These are phyloP conservation scores for Rauvolfia tetraphylla DNA, from an alignment of 257 asterid genomes.

Conservation along the genomic window DNA sequence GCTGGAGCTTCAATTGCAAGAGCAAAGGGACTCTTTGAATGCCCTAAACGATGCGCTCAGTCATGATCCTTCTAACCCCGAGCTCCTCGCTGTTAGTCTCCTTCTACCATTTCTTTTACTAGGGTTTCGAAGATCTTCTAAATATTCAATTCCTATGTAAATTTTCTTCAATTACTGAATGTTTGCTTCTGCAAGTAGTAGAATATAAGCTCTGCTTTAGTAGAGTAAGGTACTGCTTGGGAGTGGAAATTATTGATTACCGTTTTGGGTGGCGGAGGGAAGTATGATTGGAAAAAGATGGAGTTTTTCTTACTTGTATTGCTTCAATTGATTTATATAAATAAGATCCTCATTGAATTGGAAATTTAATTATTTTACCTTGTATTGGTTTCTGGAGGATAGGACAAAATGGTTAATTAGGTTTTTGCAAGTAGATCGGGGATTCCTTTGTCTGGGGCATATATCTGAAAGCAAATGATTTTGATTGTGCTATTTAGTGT, in stretches of 20 bases:
- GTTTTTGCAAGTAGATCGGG: background rate
- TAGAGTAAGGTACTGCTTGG: too few species aligned
- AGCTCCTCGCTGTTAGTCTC: slow-evolving; percentile 60
- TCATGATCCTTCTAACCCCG: slow-evolving; percentile 59
- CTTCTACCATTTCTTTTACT: background rate
- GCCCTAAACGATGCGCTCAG: slow-evolving; percentile 67
- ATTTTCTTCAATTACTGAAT: background rate
- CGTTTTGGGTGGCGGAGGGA: too few species aligned
- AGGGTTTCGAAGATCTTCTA: slow-evolving; percentile 1
- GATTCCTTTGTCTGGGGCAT: background rate
- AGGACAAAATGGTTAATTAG: background rate
- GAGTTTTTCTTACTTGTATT: background rate
- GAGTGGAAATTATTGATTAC: too few species aligned
- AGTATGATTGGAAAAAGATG: background rate
- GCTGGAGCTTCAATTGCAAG: slow-evolving; percentile 65
- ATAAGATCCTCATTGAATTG: background rate
- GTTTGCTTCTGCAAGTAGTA: background rate
- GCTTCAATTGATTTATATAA: background rate
- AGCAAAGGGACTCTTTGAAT: slow-evolving; percentile 66
- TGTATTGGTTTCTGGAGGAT: background rate
- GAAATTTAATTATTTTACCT: background rate
- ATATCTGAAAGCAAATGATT: background rate
- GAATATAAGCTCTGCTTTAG: background rate
- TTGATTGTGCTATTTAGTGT: background rate
- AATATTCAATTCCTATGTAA: background rate